Evolutionary conservation across 345 rosid genomes (phyloP), one percentile per base, ranked within the genome.

Genomic region (Dovyalis caffra): DNA sequence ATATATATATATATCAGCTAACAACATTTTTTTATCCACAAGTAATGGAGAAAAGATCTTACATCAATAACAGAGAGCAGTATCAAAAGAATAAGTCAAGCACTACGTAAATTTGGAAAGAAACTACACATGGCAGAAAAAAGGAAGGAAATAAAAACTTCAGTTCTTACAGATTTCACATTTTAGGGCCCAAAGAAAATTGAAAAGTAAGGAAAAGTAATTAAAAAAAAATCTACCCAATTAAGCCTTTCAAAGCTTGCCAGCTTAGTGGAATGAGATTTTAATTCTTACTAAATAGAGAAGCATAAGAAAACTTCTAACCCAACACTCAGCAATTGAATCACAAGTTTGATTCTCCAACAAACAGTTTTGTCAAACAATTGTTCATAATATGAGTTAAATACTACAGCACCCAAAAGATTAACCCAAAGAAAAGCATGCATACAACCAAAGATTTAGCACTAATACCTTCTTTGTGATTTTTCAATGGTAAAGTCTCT

Each of bases 401-500:
- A 16, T 40, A 3, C 18, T 40, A 12, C 47, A 40, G 14, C 15
- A 12, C 18, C 18, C 14, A 16, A 43, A 43, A 43, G 47, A 43
- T 43, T 43, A 43, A 43, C 18, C 47, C 47, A 43, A 43, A 12
- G 47, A 43, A 43, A 40, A 43, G 18, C 18, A 14, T 43, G 14
- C 11, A 43, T 43, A 12, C 5, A 43, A 26, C 38, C 31, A 40
- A 37, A 26, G 40, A 29, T 21, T 43, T 8, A 7, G 6, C 8
- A 28, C 8, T 34, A 10, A 9, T 70, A 88, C 92, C 90, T 63
- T 69, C 56, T 70, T 80, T 78, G n/a, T n/a, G 49, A 71, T 56
- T 70, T 67, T 61, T 82, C 16, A 70, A 60, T 32, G 34, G 62
- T 21, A 76, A 70, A 63, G 80, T 64, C 32, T 77, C 80, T 57